A percentile compares a stretch with the other conserved stretches of the same genome.
phyloP scores from a whole-genome alignment of 1,284 basidiomycete genomes.

The Phlebopus sp. region DNA sequence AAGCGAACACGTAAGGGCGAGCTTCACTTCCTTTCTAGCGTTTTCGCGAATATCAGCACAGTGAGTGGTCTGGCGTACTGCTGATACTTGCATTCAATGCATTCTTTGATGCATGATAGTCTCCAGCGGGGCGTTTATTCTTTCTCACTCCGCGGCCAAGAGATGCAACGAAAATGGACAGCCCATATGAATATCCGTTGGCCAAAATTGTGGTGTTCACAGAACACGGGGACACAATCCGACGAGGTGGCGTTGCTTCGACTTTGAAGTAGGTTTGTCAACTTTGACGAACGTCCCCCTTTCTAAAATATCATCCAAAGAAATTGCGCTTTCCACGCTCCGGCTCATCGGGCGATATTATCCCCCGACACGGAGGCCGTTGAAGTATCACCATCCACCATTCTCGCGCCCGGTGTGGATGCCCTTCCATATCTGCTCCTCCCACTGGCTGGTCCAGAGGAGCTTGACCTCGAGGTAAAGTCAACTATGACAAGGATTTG shows the following conservation, averaged over 20 bases:
- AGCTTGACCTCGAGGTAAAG: slow-evolving; percentile 83
- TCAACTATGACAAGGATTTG: background rate
- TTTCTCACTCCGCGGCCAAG: slow-evolving; percentile 62
- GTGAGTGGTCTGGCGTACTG: slow-evolving; percentile 42
- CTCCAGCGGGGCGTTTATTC: slow-evolving; percentile 64
- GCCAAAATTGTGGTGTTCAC: slow-evolving; percentile 83
- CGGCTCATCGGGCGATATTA: slow-evolving; percentile 69
- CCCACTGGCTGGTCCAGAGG: slow-evolving; percentile 92
- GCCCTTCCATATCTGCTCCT: slow-evolving; percentile 81
- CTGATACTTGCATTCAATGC: slow-evolving; percentile 1
- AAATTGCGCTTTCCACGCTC: slow-evolving; percentile 73
- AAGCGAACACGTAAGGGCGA: slow-evolving; percentile 67
- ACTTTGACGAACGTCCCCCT: slow-evolving; percentile 8
- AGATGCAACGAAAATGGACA: slow-evolving; percentile 39
- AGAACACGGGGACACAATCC: slow-evolving; percentile 82
- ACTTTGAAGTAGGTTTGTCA: slow-evolving; percentile 72
- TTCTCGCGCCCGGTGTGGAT: slow-evolving; percentile 74
- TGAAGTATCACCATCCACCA: slow-evolving; percentile 52
- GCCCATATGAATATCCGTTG: slow-evolving; percentile 70
- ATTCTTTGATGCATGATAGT: slow-evolving; percentile 38
- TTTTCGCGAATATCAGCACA: slow-evolving; percentile 86
- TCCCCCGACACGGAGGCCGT: slow-evolving; percentile 52
- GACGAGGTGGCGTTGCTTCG: slow-evolving; percentile 82
- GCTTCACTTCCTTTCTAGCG: slow-evolving; percentile 86
- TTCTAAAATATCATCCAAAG: slow-evolving; percentile 37